These are phyloP conservation scores for Sporothrix dimorphospora DNA, from an alignment of 2,329 filamentous ascomycete genomes.

Conservation along the genomic window DNA sequence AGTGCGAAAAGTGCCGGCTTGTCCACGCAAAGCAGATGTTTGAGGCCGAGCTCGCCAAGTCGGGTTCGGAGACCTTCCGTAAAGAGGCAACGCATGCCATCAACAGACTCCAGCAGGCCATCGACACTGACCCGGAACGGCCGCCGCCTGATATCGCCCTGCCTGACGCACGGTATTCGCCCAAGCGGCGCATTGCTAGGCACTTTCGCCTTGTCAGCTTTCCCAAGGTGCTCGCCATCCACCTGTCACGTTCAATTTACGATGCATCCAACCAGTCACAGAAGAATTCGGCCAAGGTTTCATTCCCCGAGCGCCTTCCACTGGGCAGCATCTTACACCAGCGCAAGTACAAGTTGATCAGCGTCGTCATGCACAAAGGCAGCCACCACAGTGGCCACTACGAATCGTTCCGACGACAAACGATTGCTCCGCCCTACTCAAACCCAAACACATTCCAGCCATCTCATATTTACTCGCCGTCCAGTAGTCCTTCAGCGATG, in stretches of 20 bases:
- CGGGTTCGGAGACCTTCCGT: constrained; percentile 57
- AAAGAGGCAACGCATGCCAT: constrained; percentile 60
- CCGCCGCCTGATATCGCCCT: constrained; percentile 72
- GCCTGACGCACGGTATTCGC: constrained; percentile 73
- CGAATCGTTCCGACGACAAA: constrained; percentile 90
- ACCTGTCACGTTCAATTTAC: constrained; percentile 92
- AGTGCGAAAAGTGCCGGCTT: constrained; percentile 91
- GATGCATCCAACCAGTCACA: constrained; percentile 74
- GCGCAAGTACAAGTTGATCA: constrained; percentile 81
- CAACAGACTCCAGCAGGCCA: constrained; percentile 65
- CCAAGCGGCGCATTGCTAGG: constrained; percentile 81
- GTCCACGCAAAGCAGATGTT: constrained; percentile 72
- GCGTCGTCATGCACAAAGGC: constrained; percentile 90
- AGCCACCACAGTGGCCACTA: constrained; percentile 97
- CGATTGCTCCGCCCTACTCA: constrained; percentile 75
- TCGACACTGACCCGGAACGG: constrained; percentile 81
- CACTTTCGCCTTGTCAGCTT: constrained; percentile 86
- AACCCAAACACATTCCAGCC: constrained; percentile 79
- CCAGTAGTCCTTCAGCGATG: constrained; percentile 57
- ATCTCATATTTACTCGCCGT: constrained; percentile 71
- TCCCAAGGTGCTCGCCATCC: constrained; percentile 87
- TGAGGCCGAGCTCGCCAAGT: constrained; percentile 60
- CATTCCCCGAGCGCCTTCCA: constrained; percentile 84
- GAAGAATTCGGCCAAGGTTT: constrained; percentile 93
- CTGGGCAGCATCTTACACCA: constrained; percentile 78